Evolutionary conservation across 768 basidiomycete genomes (phyloP), one percentile per base, ranked within the genome.

Genomic region (Lactifluus subvellereus): DNA sequence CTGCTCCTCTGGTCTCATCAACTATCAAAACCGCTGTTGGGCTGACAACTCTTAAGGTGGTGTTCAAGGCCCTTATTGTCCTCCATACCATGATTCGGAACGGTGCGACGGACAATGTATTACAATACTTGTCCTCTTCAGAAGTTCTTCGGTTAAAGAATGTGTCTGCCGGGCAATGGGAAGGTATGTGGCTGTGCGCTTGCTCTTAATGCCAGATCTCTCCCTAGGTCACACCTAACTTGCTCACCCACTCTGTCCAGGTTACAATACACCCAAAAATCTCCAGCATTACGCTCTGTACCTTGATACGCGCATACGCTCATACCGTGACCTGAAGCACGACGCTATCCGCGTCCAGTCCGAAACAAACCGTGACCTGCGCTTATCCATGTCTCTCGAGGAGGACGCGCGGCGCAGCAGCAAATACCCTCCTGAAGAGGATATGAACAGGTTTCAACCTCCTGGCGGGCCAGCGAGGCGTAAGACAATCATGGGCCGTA

Each of bases 21-120:
- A 13, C 43, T 6, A 18, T 22, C 35, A 22, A 42, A 38, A 60
- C 48, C 18, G 35, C 60, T 42, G 3, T 18, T 60, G 22, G 35
- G 38, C 57, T 62, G 59, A 62, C 55, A 8, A n/a, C 42, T 18
- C 7, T 40, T 13, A 69, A 97, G 94, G 82, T 98, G 67, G 94
- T 92, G n/a, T 98, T 98, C 84, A 99, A 99, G 72, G 94, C 94
- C 0, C 79, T 98, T 68, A 88, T 99, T 69, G 92, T 96, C 4
- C 78, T 98, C 7, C 97, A 99, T 73, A 92, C 87, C 37, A 94
- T 99, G 91, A 91, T 98, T 72, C 86, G 97, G 32, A 93, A 91
- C 65, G 97, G 97, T n/a, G 82, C 91, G 2, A 97, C 95, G 6
- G 94, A 98, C 78, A 92, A 94, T 71, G 84, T 98, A 13, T 81